Evolutionary conservation across 495 filamentous ascomycete species (phyloP).

Genomic region (Podospora bellae-mahoneyi): DNA sequence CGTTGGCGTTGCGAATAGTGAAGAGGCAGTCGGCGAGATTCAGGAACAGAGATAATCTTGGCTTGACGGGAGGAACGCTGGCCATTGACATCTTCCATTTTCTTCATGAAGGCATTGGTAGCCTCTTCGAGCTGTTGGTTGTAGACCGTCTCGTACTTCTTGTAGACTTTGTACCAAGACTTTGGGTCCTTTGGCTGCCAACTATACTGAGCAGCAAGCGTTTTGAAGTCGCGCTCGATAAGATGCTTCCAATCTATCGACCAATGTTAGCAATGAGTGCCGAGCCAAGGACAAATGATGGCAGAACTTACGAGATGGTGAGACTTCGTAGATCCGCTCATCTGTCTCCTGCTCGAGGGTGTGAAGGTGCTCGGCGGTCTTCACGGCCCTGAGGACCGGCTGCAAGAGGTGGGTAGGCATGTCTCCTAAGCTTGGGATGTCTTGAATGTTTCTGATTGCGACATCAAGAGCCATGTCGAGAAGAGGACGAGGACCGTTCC

Average conservation of each 20-base stretch:
- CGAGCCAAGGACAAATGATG: no score
- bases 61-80: constrained; percentile 30
- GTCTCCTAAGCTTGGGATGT: constrained; percentile 16
- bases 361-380: constrained; percentile 34
- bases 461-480: constrained; percentile 33
- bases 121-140: constrained; percentile 50
- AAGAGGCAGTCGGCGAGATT: constrained; percentile 25
- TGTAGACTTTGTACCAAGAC: constrained; percentile 39
- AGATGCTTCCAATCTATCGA: constrained; percentile 36
- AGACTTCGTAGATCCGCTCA: constrained; percentile 33
- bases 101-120: constrained; percentile 38
- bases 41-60: constrained; percentile 25
- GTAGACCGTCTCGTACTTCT: constrained; percentile 39
- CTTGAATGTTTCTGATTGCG: constrained; percentile 30
- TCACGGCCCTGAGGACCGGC: constrained; percentile 32
- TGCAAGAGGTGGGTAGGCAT: constrained; percentile 16
- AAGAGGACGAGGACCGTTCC: constrained; percentile 32
- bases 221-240: constrained; percentile 35
- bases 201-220: constrained; percentile 22
- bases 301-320: not conserved
- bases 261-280: no score
- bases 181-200: constrained; percentile 33
- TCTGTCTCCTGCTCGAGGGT: constrained; percentile 34
- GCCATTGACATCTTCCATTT: constrained; percentile 29
- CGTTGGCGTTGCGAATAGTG: not conserved